Conservation (phyloP, 495 filamentous ascomycete species). For the Penicillium crystallinum region DNA sequence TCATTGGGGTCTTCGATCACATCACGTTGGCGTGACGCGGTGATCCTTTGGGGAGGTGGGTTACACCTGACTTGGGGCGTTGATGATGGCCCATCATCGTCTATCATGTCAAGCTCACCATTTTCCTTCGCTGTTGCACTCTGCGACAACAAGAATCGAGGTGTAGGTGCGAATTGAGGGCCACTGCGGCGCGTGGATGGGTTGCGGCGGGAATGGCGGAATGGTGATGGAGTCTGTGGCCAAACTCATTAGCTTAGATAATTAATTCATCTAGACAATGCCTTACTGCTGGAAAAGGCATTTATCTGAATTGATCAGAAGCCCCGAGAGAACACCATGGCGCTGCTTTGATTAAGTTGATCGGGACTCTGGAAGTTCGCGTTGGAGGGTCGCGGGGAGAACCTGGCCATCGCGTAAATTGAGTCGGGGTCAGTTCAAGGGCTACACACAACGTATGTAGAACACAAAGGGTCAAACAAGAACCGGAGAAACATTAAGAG, state of each 20-base stretch:
- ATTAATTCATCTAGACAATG: neutral
- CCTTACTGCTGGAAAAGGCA: slow-evolving; percentile 17
- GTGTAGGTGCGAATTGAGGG: slow-evolving; percentile 39
- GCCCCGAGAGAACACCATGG: neutral
- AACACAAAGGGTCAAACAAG: too few species aligned
- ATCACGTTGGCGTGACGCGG: slow-evolving; percentile 21
- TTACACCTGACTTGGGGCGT: slow-evolving; percentile 10
- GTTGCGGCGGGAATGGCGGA: slow-evolving; percentile 25
- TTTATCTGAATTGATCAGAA: slow-evolving; percentile 1
- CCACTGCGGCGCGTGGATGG: slow-evolving; percentile 27
- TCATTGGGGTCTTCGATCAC: slow-evolving; percentile 36
- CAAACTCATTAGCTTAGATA: neutral
- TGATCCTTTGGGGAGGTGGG: neutral
- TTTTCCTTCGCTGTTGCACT: slow-evolving; percentile 7
- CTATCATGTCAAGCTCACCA: slow-evolving; percentile 18
- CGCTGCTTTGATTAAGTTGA: neutral
- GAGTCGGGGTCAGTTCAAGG: neutral
- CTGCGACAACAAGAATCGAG: slow-evolving; percentile 37
- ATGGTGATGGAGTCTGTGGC: slow-evolving; percentile 30
- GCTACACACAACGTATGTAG: neutral
- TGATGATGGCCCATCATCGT: slow-evolving; percentile 18
- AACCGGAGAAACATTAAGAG: too few species aligned
- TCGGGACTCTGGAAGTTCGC: neutral
- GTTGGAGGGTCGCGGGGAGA: neutral
- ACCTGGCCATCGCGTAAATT: slow-evolving; percentile 2